phyloP scores from a whole-genome alignment of 2,329 filamentous ascomycete species.

The Trichoderma oligosporum region DNA sequence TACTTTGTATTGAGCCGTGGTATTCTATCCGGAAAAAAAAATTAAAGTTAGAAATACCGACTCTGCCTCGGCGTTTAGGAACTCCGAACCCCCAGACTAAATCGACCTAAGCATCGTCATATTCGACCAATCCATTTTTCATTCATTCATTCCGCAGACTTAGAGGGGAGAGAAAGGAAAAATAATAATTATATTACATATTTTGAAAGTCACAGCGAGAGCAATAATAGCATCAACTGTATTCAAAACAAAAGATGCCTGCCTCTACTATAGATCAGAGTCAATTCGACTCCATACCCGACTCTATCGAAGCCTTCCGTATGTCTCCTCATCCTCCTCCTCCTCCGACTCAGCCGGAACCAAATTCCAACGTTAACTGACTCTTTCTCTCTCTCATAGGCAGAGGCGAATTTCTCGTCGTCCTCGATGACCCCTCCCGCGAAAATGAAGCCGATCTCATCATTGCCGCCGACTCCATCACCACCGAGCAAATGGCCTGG shows the following conservation, averaged over 20 bases:
- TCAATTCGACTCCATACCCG: constrained; percentile 63
- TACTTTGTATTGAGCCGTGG: too few relatives aligned
- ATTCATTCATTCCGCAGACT: too few relatives aligned
- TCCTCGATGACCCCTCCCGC: constrained; percentile 85
- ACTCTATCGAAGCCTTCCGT: constrained; percentile 63
- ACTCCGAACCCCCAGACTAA: too few relatives aligned
- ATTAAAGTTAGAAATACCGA: too few relatives aligned
- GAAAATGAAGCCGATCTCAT: constrained; percentile 99
- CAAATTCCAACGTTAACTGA: neutral
- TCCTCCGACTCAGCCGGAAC: neutral
- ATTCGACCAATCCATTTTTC: too few relatives aligned
- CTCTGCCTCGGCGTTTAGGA: too few relatives aligned
- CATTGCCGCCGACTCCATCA: constrained; percentile 81
- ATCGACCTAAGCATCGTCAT: too few relatives aligned
- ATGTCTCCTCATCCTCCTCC: constrained; percentile 30
- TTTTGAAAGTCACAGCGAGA: too few relatives aligned
- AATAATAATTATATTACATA: too few relatives aligned
- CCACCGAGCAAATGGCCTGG: constrained; percentile 89
- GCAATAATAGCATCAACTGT: too few relatives aligned
- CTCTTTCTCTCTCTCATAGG: constrained; percentile 43
- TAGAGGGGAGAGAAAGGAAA: too few relatives aligned
- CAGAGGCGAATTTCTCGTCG: constrained; percentile 88
- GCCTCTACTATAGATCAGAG: constrained; percentile 47
- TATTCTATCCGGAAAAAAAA: too few relatives aligned
- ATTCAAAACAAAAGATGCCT: constrained; percentile 41